phyloP scores from a whole-genome alignment of 192 early-diverging fungal species.

The Spinellus fusiger region DNA sequence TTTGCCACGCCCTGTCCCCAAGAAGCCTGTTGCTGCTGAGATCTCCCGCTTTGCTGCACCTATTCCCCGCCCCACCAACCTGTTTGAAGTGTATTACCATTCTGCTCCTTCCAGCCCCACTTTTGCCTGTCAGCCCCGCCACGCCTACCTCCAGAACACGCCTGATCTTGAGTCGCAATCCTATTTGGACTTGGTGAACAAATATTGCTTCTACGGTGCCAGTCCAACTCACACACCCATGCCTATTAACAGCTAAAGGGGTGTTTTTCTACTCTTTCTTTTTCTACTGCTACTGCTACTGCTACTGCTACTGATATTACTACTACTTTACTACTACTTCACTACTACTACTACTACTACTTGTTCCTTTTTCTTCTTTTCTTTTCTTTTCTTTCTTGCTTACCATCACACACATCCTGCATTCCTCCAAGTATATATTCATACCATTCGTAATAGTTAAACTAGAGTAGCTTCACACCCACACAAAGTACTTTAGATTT shows the following conservation, averaged over 20 bases:
- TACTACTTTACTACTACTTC: background rate
- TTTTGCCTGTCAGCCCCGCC: background rate
- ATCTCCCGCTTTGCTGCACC: background rate
- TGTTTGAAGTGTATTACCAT: background rate
- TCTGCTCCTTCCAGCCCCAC: background rate
- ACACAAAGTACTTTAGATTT: too few species aligned
- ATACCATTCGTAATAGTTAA: too few species aligned
- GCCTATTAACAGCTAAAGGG: background rate
- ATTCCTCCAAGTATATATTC: too few species aligned
- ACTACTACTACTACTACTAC: background rate
- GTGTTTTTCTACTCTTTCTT: background rate
- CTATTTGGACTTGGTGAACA: constrained; percentile 48
- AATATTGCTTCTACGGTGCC: constrained; percentile 49
- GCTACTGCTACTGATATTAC: background rate
- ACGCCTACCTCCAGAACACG: background rate
- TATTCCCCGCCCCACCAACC: constrained; percentile 4
- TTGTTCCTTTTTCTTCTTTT: background rate
- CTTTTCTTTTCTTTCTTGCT: too few species aligned
- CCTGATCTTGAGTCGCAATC: constrained; percentile 31
- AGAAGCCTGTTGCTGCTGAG: background rate
- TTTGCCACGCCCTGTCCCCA: background rate
- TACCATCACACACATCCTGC: too few species aligned
- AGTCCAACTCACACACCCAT: constrained; percentile 7
- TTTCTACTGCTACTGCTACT: background rate
- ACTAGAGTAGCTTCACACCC: too few species aligned